Evolutionary conservation across 1,139 yeast genomes (phyloP).

Genomic region (Eremothecium cymbalariae): DNA sequence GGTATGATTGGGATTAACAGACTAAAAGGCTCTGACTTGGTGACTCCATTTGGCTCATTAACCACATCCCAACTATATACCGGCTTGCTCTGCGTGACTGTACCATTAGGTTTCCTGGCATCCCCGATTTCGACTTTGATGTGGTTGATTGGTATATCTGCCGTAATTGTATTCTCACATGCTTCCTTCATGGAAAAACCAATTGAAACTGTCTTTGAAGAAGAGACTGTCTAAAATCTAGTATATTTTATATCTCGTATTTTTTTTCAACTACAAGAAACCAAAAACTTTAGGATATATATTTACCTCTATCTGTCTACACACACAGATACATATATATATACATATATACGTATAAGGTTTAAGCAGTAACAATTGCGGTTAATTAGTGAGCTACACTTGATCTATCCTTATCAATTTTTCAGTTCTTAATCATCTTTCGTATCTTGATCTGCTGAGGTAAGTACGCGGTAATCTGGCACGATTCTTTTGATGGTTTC

Average conservation of each 20-base stretch:
- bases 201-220: slow-evolving; percentile 93
- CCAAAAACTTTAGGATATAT: background rate
- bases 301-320: background rate
- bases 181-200: slow-evolving; percentile 96
- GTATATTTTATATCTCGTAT: background rate
- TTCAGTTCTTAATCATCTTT: too few relatives aligned
- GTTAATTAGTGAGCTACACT: too few relatives aligned
- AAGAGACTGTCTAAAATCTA: slow-evolving; percentile 46
- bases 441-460: too few relatives aligned
- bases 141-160: slow-evolving; percentile 96
- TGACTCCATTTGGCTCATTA: slow-evolving; percentile 55
- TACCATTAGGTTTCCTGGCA: slow-evolving; percentile 88
- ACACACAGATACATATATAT: background rate
- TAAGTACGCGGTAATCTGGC: too few relatives aligned
- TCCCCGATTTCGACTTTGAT: slow-evolving; percentile 88
- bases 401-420: too few relatives aligned
- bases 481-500: too few relatives aligned
- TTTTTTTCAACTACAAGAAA: background rate
- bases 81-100: slow-evolving; percentile 63
- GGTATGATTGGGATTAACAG: slow-evolving; percentile 75
- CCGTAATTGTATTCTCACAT: slow-evolving; percentile 79
- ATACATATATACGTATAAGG: too few relatives aligned
- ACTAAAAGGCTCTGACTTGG: slow-evolving; percentile 75
- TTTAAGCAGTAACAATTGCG: too few relatives aligned
- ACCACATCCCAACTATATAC: slow-evolving; percentile 85